phyloP scores from a whole-genome alignment of 73 alveolate species.

The Tetrahymena borealis region DNA sequence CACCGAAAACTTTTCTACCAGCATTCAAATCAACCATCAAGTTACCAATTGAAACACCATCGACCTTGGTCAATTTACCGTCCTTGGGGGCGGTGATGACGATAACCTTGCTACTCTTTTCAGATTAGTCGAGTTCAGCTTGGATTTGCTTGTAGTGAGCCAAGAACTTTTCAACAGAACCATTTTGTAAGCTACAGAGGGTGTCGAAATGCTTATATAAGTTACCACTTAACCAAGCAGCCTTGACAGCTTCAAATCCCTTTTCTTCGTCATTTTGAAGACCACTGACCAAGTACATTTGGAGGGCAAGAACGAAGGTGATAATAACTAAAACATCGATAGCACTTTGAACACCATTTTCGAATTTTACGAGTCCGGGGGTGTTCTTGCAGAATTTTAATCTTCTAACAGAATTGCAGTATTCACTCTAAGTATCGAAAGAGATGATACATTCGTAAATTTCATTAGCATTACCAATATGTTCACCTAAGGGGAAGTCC shows the following conservation, averaged over 20 bases:
- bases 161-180: background rate
- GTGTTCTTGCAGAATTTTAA: background rate
- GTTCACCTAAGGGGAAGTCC: slow-evolving; percentile 9
- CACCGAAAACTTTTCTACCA: background rate
- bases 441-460: background rate
- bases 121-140: background rate
- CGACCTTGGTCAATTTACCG: background rate
- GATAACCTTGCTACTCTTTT: background rate
- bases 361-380: background rate
- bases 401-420: background rate
- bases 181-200: background rate
- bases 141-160: background rate
- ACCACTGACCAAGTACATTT: background rate
- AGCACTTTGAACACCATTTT: background rate
- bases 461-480: background rate
- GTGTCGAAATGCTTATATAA: background rate
- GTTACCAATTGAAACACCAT: background rate
- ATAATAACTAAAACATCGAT: background rate
- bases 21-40: background rate
- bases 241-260: background rate
- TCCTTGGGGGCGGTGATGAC: background rate
- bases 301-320: background rate
- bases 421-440: background rate
- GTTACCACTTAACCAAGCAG: background rate
- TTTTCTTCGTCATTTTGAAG: background rate